Base-by-base conservation (phyloP, 2,329 filamentous ascomycete species). In the Diaporthe sp. region DNA sequence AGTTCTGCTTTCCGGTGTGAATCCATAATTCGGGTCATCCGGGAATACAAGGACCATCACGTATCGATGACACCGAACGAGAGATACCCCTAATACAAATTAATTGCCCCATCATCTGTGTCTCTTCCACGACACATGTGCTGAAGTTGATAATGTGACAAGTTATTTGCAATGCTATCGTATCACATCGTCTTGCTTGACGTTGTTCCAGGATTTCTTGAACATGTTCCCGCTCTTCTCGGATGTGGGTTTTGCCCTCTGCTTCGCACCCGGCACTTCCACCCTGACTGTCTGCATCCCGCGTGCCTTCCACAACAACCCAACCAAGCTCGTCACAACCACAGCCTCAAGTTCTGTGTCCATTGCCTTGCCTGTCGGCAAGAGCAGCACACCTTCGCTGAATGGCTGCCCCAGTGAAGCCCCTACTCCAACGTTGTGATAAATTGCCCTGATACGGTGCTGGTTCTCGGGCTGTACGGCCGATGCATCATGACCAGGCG, bases 41-140 rank as follows among this genome's bases (percentile, higher is more conserved):
- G 6, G 22, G 30, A 37, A 6, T 1, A 51, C 6, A 22, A 35
- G 17, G 6, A 19, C 19, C 7, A 6, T 22, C 13, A 27, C 32
- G 27, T 25, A 19, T 37, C 30, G 27, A 51, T 51, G 44, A 51
- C 44, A 27, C 32, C 12, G 44, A 66, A 66, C 8, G 61, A 66
- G 44, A 66, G 61, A 66, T 66, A 66, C 61, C 61, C 42, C 19
- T 66, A 66, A 51, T 51, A 66, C 22, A 51, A 7, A 66, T 51
- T 66, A 19, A 50, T 66, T 50, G 7, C 30, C 15, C 58, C 1
- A 19, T 22, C 2, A 17, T 10, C 13, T 19, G n/a, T 2, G 15
- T 61, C 1, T 25, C 12, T 19, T 15, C 12, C 15, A 25, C 12
- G 10, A 9, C 17, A 13, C 35, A 25, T 37, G 19, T 25, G 19